Base-by-base conservation (phyloP, 805 yeast species). In the Huiozyma sinensis region DNA sequence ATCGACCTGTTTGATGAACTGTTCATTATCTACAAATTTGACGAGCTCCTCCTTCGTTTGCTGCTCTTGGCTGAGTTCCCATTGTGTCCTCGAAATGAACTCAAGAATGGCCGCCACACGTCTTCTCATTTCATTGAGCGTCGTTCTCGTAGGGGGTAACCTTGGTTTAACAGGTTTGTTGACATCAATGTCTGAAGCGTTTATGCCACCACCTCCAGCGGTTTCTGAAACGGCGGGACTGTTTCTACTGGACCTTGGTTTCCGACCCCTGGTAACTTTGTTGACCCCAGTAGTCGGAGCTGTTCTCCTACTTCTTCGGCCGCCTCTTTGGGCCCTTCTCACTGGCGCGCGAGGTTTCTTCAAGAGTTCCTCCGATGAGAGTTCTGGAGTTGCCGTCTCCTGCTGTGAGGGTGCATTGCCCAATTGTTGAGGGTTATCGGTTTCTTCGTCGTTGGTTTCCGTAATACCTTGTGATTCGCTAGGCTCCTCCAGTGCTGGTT, bases 41-140 rank as follows among this genome's bases (percentile, higher is more conserved):
- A 75, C 65, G 42, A 79, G 57, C 45, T 69, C 72, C 29, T 65
- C 68, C 44, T 79, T 77, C 37, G 72, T 75, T n/a, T 71, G 66
- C 51, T 80, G 81, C 53, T 88, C 95, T 42, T 75, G 76, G 39
- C 81, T 80, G 48, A 90, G 66, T 56, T 90, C 97, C 48, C 81
- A 64, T 61, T 88, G 95, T 1, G 94, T 83, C 43, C 95, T 72
- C 9, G 89, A 86, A 28, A 90, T 75, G 72, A 89, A 92, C 64
- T 92, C 97, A 53, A 90, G 66, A 17, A 90, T 90, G 1, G 96
- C 94, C 2, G 86, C 82, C 1, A 88, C 83, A 47, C 98, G 73
- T 56, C 86, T 79, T 45, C 88, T 75, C 85, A 90, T 82, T 61
- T 90, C 98, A 52, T 76, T 74, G 47, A 89, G 63, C 3, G 88